Conservation (phyloP, 176 grass and related monocot genomes). For the Elymus sibiricus region DNA sequence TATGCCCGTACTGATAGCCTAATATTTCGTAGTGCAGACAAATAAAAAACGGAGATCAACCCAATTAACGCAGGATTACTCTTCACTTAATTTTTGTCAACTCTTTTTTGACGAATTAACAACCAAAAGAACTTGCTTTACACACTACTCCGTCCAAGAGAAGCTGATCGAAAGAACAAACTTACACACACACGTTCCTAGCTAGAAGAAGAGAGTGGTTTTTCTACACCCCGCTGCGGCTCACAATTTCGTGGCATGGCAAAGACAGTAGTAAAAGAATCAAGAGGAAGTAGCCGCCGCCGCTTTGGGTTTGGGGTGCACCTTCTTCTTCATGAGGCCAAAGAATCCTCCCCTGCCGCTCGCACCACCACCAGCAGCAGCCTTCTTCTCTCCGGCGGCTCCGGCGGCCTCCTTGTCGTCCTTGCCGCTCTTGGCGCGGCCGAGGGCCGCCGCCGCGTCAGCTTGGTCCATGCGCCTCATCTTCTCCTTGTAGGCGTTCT, state of each 20-base stretch:
- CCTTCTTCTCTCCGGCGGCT: conserved; percentile 13
- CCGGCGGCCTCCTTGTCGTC: neutral
- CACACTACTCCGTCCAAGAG: neutral
- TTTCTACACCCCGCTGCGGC: too few species aligned
- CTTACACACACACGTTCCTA: neutral
- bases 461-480: conserved; percentile 31
- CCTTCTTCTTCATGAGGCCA: conserved; percentile 49
- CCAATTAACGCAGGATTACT: neutral
- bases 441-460: neutral
- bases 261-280: neutral
- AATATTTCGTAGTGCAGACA: neutral
- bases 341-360: neutral
- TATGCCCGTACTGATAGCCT: neutral
- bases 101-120: neutral
- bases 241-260: neutral
- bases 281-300: conserved; percentile 2
- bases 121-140: neutral
- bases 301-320: conserved; percentile 38
- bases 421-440: neutral
- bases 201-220: too few species aligned
- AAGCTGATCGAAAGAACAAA: neutral
- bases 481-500: conserved; percentile 56
- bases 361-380: neutral
- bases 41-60: neutral
- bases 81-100: neutral